Percentiles rank a stretch among this genome's conserved stretches.
These are phyloP conservation scores for Schizochytrium sp. DNA, from an alignment of 108 stramenopile species.

Conservation along the genomic window DNA sequence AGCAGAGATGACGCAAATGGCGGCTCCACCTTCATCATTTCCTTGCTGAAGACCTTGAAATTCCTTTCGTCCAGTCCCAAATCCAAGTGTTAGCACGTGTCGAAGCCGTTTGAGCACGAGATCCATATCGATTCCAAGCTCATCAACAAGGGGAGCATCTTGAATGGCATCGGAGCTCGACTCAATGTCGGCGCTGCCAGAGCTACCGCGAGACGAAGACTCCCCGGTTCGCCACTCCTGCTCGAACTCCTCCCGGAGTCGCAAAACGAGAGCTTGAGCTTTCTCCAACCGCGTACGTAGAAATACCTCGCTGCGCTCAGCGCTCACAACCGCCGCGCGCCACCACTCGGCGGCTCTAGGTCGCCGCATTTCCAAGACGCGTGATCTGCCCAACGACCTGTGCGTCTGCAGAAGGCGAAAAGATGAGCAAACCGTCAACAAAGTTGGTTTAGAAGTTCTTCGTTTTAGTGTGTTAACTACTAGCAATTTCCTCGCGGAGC, in stretches of 20 bases:
- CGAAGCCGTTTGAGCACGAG: not conserved
- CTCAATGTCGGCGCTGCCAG: not conserved
- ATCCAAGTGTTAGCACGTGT: not conserved
- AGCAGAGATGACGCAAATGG: not conserved
- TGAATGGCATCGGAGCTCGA: not conserved
- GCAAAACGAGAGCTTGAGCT: not conserved
- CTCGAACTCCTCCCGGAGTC: conserved; percentile 15
- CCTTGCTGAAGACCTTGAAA: not conserved
- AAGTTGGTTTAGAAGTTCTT: no score
- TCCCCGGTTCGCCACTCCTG: not conserved
- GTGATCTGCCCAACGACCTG: not conserved
- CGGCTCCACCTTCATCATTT: not conserved
- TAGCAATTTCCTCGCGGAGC: no score
- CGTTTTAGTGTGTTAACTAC: no score
- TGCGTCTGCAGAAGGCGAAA: no score
- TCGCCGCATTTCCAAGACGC: not conserved
- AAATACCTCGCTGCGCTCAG: not conserved
- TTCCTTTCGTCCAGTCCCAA: not conserved
- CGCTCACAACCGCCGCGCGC: conserved; percentile 8
- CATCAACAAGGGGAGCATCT: not conserved
- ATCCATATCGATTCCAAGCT: not conserved
- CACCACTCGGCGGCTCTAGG: not conserved
- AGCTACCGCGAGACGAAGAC: not conserved
- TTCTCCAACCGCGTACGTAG: not conserved
- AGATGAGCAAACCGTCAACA: no score